phyloP scores from a whole-genome alignment of 1,284 basidiomycete species.

The Sanghuangporus weigelae region DNA sequence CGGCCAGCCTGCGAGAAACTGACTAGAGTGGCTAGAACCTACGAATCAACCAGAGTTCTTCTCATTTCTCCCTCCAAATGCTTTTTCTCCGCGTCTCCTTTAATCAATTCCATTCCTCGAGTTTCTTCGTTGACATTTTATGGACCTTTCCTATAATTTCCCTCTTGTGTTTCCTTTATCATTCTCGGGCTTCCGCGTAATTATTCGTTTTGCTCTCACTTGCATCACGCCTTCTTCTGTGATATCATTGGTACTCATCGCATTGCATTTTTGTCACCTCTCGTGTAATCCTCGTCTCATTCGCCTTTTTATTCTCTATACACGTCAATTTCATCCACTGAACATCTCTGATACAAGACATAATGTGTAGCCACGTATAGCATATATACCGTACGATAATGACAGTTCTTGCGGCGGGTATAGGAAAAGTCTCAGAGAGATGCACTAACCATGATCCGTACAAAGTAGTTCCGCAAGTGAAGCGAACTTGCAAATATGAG shows the following conservation, averaged over 20 bases:
- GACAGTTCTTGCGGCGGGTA: not conserved
- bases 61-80: not conserved
- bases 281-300: not conserved
- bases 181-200: not conserved
- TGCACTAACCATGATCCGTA: too few relatives aligned
- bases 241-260: not conserved
- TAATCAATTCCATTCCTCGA: not conserved
- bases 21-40: not conserved
- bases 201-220: not conserved
- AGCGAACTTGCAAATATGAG: too few relatives aligned
- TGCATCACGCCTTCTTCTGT: not conserved
- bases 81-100: not conserved
- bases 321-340: not conserved
- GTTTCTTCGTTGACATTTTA: not conserved
- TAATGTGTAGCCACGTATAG: not conserved
- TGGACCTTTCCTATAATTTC: not conserved
- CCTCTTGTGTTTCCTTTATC: not conserved
- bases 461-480: too few relatives aligned
- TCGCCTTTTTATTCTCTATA: not conserved
- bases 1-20: slow-evolving; percentile 2
- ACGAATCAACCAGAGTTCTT: not conserved
- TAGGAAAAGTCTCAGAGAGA: too few relatives aligned
- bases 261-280: not conserved
- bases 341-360: not conserved
- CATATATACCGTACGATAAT: slow-evolving; percentile 2